Evolutionary conservation across 495 filamentous ascomycete genomes (phyloP).

Genomic region (Peziza echinospora): DNA sequence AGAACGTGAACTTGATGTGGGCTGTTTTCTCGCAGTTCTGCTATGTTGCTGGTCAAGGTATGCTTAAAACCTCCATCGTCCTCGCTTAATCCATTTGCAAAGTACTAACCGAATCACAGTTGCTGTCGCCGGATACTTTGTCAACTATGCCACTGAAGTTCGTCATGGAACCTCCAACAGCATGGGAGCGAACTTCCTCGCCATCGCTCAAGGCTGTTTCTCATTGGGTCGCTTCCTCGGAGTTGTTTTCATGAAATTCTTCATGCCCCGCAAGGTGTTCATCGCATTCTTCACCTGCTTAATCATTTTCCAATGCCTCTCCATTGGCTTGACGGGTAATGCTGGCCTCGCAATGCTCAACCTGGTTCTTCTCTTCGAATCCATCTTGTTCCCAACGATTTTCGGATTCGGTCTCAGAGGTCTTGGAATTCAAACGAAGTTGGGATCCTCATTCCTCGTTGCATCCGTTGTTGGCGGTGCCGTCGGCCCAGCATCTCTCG

Average conservation of each 20-base stretch:
- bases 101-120: constrained; percentile 15
- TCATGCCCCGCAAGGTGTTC: constrained; percentile 31
- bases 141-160: constrained; percentile 36
- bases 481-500: constrained; percentile 29
- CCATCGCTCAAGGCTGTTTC: constrained; percentile 34
- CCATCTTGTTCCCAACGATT: constrained; percentile 41
- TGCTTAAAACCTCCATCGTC: constrained; percentile 1
- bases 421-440: constrained; percentile 37
- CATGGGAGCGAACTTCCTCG: constrained; percentile 31
- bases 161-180: constrained; percentile 24
- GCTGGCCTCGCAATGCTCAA: constrained; percentile 34
- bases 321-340: constrained; percentile 21
- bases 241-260: constrained; percentile 29
- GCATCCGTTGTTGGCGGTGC: constrained; percentile 36
- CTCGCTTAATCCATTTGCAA: background rate
- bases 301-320: constrained; percentile 20
- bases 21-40: constrained; percentile 47
- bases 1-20: constrained; percentile 46
- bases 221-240: constrained; percentile 33
- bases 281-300: constrained; percentile 20
- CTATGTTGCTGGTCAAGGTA: constrained; percentile 46
- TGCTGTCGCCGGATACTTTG: constrained; percentile 33
- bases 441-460: constrained; percentile 35
- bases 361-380: constrained; percentile 38
- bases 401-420: constrained; percentile 39